Conservation (phyloP, 2,329 filamentous ascomycete genomes). For the Penicillium sp. region DNA sequence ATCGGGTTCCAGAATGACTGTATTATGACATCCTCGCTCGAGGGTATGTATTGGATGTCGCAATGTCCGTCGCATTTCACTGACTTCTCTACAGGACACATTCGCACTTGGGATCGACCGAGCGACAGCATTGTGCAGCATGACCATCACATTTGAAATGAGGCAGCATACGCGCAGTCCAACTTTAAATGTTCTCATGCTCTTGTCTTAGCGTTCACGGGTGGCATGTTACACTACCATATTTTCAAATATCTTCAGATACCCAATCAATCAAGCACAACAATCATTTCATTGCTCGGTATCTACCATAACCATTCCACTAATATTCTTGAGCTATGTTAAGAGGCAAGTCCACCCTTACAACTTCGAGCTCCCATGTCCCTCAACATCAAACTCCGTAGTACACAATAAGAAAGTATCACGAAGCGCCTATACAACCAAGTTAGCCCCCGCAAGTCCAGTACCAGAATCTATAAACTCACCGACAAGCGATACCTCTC, state of each 20-base stretch:
- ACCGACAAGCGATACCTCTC: conserved; percentile 47
- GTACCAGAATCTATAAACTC: conserved; percentile 9
- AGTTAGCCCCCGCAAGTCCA: neutral
- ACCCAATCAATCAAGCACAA: conserved; percentile 8
- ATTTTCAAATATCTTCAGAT: conserved; percentile 12
- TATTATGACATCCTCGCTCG: conserved; percentile 87
- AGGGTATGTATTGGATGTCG: conserved; percentile 55
- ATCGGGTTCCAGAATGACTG: conserved; percentile 89
- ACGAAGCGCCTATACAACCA: conserved; percentile 36
- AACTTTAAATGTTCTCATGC: neutral
- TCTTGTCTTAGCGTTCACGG: neutral
- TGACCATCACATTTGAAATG: conserved; percentile 16
- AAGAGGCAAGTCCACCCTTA: conserved; percentile 5
- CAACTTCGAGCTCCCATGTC: conserved; percentile 23
- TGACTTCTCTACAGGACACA: conserved; percentile 54
- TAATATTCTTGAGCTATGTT: no score
- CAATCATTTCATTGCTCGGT: neutral
- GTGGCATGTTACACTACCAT: conserved; percentile 1
- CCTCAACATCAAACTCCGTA: conserved; percentile 45
- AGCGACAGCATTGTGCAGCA: conserved; percentile 34
- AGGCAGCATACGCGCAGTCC: neutral
- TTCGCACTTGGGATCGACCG: conserved; percentile 69
- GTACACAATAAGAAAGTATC: conserved; percentile 54
- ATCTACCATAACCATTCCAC: neutral
- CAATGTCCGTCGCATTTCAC: neutral